phyloP scores from a whole-genome alignment of 164 flowering plant genomes.

The Sextonia rubra region DNA sequence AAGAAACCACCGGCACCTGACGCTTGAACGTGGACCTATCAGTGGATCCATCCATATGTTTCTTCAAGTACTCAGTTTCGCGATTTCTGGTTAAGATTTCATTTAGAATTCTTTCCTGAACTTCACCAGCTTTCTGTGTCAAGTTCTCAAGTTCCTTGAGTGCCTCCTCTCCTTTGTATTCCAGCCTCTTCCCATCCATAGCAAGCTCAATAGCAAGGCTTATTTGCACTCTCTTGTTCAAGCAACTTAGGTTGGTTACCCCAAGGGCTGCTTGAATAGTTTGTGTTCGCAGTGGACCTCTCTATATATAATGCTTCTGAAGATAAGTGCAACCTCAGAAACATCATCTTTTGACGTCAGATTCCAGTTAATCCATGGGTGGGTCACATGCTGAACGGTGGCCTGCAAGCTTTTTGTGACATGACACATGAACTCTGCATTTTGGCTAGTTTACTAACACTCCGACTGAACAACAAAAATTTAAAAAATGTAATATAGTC shows the following conservation, averaged over 20 bases:
- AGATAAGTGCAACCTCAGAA: not conserved
- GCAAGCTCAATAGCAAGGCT: not conserved
- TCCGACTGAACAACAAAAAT: not conserved
- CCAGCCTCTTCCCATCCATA: slow-evolving; percentile 67
- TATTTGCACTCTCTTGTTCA: not conserved
- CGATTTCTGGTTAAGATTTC: slow-evolving; percentile 49
- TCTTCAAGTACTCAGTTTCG: slow-evolving; percentile 57
- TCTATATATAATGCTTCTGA: slow-evolving; percentile 1
- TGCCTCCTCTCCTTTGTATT: slow-evolving; percentile 71
- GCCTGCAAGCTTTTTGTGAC: slow-evolving; percentile 3
- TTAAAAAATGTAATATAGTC: no score
- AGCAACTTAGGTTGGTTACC: not conserved
- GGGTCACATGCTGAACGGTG: not conserved
- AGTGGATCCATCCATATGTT: slow-evolving; percentile 42
- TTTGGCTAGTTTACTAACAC: not conserved
- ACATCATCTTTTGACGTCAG: not conserved
- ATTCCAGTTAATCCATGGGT: slow-evolving; percentile 1
- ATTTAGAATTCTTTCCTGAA: slow-evolving; percentile 51
- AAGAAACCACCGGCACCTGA: slow-evolving; percentile 53
- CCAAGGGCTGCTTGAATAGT: not conserved
- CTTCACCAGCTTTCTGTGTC: slow-evolving; percentile 42
- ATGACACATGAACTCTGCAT: not conserved
- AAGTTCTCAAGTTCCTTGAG: slow-evolving; percentile 55
- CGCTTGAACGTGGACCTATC: slow-evolving; percentile 38
- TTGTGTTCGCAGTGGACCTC: not conserved